Evolutionary conservation across 2,329 filamentous ascomycete species (phyloP), one percentile per base, ranked within the genome.

Genomic region (Cordyceps farinosa): DNA sequence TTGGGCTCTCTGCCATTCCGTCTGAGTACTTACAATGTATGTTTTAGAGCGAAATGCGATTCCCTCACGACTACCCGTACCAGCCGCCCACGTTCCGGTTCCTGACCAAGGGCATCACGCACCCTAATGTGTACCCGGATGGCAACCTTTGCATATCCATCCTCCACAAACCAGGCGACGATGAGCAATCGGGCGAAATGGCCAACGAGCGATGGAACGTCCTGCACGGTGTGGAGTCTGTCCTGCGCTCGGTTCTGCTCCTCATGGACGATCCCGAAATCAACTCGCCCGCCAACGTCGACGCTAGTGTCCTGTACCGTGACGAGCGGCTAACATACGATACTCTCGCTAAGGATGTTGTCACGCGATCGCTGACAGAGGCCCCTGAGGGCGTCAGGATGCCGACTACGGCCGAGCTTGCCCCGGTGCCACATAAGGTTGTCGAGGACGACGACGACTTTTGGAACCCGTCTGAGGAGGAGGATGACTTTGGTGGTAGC

Each of bases 81-180:
- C 83, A 86, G 48, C 94, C 94, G 34, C 94, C 94, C 32, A 90
- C 89, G 62, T 98, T 99, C 81, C 88, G 89, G 67, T 98, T 99
- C 78, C 75, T 87, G 22, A 78, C 80, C 29, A 84, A 83, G 40
- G 87, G 90, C 17, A 88, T 98, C 66, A 92, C 87, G 78, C 94
- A 99, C 75, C 94, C 94, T 3, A 99, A 99, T 75, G 88, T 99
- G 71, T 98, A 98, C 78, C 79, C 87, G 6, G 91, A 97, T 74
- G 94, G 94, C 70, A 89, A 89, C 68, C 84, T 98, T 51, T 98
- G 95, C 80, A 98, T 99, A 74, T 97, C 93, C 52, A 99, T 99
- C 71, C 87, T 99, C 11, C 94, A 99, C 76, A 85, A 87, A 22
- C 92, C 95, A 0, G 95, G 95, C 68, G 92, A 97, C 65, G 94